Evolutionary conservation across 495 filamentous ascomycete species (phyloP), one percentile per base, ranked within the genome.

Genomic region (Oidiodendron maius): DNA sequence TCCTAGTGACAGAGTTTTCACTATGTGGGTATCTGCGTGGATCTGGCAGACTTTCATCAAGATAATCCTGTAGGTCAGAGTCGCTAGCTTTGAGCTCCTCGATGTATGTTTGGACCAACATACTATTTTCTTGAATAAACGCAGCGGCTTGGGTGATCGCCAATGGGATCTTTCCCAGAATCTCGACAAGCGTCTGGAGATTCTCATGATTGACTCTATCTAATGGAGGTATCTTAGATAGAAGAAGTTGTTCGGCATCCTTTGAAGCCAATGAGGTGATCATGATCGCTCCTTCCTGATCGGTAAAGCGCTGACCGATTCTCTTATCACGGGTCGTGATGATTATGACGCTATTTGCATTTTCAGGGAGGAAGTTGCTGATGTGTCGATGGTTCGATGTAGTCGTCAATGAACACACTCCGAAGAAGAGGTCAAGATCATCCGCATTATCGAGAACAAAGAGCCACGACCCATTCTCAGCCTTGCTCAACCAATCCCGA

Each of bases 371-470:
- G 42, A 63, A 64, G 0, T 41, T 46, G 18, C 34, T 55, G 24
- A 70, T 50, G 3, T 32, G 32, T 8, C 35, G 34, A 26, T 20
- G 24, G 39, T 15, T 49, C 32, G n/a, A 35, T 10, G 3, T 46
- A 23, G 26, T 35, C 50, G 10, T 18, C 48, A 6, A 30, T 26
- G 32, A 34, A 22, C 13, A 22, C 12, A 35, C 37, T 35, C 30
- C 18, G 43, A 30, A 61, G 56, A 71, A 66, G n/a, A 69, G 22
- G 20, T 67, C 59, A 5, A 55, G 44, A 53, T 77, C 67, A 54
- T 79, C 72, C 8, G 70, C 73, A 47, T 75, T 77, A 53, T 80
- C 74, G 21, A 79, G 60, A n/a, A 76, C 57, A 46, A 78, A 48
- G n/a, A 75, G 44, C 74, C 75, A 80, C 4, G 41, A 39, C 12